phyloP scores from a whole-genome alignment of 805 yeast species.

The Naumovozyma castellii region DNA sequence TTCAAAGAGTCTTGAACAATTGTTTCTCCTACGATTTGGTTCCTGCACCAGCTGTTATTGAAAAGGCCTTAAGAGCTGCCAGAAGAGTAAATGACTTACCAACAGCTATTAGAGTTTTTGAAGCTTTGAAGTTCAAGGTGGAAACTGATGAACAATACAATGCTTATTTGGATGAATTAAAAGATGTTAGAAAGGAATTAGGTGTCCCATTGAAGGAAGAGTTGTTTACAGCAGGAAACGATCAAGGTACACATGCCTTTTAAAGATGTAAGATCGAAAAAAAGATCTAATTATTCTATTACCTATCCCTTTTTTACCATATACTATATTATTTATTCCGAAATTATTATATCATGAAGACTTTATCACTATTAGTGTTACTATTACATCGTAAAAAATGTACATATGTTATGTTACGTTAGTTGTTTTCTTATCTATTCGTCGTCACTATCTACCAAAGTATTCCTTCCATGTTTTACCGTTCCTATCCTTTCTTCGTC shows the following conservation, averaged over 20 bases:
- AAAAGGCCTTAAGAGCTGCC: conserved; percentile 92
- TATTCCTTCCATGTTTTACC: conserved; percentile 13
- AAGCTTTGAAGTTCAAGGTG: conserved; percentile 92
- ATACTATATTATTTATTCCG: conserved; percentile 1
- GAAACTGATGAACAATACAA: conserved; percentile 89
- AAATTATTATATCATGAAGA: not conserved
- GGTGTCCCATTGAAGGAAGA: conserved; percentile 92
- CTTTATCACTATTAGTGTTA: no score
- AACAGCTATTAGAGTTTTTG: conserved; percentile 96
- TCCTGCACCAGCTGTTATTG: conserved; percentile 93
- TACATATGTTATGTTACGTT: not conserved
- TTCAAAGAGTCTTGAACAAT: conserved; percentile 91
- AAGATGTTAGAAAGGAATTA: conserved; percentile 81
- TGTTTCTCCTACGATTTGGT: conserved; percentile 97
- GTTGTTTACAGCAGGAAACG: conserved; percentile 38
- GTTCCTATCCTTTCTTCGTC: conserved; percentile 14
- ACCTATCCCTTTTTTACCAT: conserved; percentile 5
- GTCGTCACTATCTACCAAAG: conserved; percentile 19
- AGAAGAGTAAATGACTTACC: conserved; percentile 99
- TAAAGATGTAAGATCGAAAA: not conserved
- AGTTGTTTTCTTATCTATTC: conserved; percentile 8
- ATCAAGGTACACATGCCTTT: not conserved
- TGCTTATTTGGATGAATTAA: conserved; percentile 91
- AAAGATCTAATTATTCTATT: no score
- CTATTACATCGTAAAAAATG: not conserved